Evolutionary conservation across 2,329 filamentous ascomycete genomes (phyloP).

Genomic region (Ascochyta clinopodiicola): DNA sequence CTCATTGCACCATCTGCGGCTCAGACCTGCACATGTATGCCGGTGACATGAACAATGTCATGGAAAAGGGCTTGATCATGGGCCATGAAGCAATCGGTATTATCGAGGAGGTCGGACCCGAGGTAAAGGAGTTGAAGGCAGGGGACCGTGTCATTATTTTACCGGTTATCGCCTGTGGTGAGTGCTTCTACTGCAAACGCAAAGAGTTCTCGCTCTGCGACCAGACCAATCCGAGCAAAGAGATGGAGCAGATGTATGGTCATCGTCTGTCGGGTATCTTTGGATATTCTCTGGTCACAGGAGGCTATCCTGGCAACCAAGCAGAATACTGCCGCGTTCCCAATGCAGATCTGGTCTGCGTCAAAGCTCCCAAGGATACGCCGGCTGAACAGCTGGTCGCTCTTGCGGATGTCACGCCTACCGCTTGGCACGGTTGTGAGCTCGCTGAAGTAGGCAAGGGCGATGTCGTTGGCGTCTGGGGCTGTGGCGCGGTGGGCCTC

Average conservation of each 20-base stretch:
- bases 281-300: constrained; percentile 13
- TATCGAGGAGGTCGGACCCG: constrained; percentile 77
- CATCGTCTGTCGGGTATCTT: constrained; percentile 12
- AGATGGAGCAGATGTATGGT: constrained; percentile 7
- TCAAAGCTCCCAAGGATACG: constrained; percentile 2
- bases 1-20: constrained; percentile 43
- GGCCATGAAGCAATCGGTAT: constrained; percentile 88
- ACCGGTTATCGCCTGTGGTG: constrained; percentile 22
- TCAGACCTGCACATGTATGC: constrained; percentile 21
- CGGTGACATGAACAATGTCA: constrained; percentile 72
- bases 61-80: constrained; percentile 50
- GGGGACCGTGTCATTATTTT: constrained; percentile 63
- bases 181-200: constrained; percentile 16
- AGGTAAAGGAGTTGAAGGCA: constrained; percentile 74
- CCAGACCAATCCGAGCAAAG: constrained; percentile 8
- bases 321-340: constrained; percentile 21
- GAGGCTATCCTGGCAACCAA: constrained; percentile 11
- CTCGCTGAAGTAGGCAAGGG: constrained; percentile 17
- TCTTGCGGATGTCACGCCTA: constrained; percentile 8
- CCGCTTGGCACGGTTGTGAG: constrained; percentile 6
- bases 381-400: not conserved
- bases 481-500: constrained; percentile 41
- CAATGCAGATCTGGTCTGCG: constrained; percentile 9
- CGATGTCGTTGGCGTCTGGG: constrained; percentile 39
- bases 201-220: constrained; percentile 8